Evolutionary conservation across 1,284 basidiomycete species (phyloP).

Genomic region (Termitomyces sp.): DNA sequence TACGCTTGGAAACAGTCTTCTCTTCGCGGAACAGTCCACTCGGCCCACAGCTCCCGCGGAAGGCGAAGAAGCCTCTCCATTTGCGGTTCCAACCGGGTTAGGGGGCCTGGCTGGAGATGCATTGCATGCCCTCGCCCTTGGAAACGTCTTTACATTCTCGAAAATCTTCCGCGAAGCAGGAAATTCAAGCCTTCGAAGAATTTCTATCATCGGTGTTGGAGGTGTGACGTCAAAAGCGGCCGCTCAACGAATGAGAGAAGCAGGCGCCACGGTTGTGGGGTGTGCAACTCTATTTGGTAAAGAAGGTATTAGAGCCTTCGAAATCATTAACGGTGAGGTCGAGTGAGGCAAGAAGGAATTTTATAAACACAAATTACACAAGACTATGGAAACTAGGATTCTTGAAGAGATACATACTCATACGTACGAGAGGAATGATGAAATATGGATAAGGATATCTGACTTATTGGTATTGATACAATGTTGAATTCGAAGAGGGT

Average conservation of each 20-base stretch:
- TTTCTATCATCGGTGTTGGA: conserved; percentile 70
- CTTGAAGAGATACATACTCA: conserved; percentile 5
- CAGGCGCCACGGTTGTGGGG: conserved; percentile 67
- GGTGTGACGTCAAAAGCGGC: conserved; percentile 64
- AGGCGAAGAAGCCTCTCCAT: conserved; percentile 23
- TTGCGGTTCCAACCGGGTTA: conserved; percentile 56
- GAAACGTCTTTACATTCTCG: conserved; percentile 64
- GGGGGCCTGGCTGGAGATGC: conserved; percentile 74
- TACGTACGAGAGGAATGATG: conserved; percentile 3
- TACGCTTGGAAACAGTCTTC: conserved; percentile 65
- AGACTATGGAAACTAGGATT: conserved; percentile 2
- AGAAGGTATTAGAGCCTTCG: conserved; percentile 62
- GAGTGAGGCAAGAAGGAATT: neutral
- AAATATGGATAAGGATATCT: conserved; percentile 15
- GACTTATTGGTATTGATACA: conserved; percentile 16
- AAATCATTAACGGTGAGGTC: conserved; percentile 33
- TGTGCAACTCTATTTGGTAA: conserved; percentile 71
- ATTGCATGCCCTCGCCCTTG: conserved; percentile 70
- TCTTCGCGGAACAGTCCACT: conserved; percentile 50
- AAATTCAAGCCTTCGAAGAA: conserved; percentile 37
- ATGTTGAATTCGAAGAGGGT: neutral
- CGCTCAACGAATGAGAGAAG: conserved; percentile 58
- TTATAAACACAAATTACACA: conserved; percentile 4
- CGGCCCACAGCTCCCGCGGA: neutral
- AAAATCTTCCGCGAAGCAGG: conserved; percentile 39